phyloP scores from a whole-genome alignment of 305 asterid species.

The Plantago coronopus region DNA sequence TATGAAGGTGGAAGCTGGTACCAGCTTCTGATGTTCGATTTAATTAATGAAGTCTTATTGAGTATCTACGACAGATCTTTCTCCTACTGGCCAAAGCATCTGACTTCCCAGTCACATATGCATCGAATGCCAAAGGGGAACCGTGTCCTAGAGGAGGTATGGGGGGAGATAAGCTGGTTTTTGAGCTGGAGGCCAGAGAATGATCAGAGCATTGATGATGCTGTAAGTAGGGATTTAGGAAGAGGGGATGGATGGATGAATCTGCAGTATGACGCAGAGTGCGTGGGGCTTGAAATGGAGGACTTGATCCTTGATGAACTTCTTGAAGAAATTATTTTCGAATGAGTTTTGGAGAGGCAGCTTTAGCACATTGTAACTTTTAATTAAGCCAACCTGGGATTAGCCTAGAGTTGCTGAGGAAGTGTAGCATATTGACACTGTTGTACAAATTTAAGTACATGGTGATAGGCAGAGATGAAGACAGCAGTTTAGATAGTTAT shows the following conservation, averaged over 20 bases:
- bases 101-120: constrained; percentile 40
- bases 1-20: constrained; percentile 32
- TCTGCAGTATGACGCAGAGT: constrained; percentile 71
- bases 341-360: constrained; percentile 8
- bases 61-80: constrained; percentile 54
- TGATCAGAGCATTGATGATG: constrained; percentile 51
- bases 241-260: constrained; percentile 67
- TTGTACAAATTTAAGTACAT: too few species aligned
- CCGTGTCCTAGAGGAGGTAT: constrained; percentile 63
- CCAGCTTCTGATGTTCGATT: constrained; percentile 59
- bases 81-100: constrained; percentile 62
- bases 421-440: neutral
- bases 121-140: constrained; percentile 57
- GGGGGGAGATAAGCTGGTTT: constrained; percentile 53
- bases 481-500: too few species aligned
- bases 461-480: neutral
- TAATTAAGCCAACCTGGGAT: too few species aligned
- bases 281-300: constrained; percentile 68
- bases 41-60: constrained; percentile 62
- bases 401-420: neutral
- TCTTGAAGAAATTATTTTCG: constrained; percentile 42
- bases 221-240: constrained; percentile 51
- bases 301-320: constrained; percentile 71
- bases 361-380: too few species aligned
- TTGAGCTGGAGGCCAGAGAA: constrained; percentile 34